Conservation (phyloP, 192 early-diverging fungal species). For the Geranomyces michiganensis region DNA sequence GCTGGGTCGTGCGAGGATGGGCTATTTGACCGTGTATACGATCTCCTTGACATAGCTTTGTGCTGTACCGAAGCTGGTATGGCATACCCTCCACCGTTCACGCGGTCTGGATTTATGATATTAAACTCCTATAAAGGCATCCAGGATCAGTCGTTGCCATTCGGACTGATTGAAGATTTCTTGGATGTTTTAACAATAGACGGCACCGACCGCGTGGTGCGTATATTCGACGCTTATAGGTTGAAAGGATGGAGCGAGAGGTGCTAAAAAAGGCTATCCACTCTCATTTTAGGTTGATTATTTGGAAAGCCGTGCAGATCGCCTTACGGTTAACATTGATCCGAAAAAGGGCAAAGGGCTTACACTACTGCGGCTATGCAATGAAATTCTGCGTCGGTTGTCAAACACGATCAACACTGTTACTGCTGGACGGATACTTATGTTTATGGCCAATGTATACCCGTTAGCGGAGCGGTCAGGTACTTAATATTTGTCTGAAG, state of each 20-base stretch:
- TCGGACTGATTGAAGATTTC: slow-evolving; percentile 70
- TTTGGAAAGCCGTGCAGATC: slow-evolving; percentile 58
- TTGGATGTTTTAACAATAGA: slow-evolving; percentile 66
- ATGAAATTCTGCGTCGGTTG: slow-evolving; percentile 85
- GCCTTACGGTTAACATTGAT: slow-evolving; percentile 64
- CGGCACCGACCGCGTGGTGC: slow-evolving; percentile 51
- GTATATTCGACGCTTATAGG: too few relatives aligned
- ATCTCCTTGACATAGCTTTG: slow-evolving; percentile 23
- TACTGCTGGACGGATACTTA: slow-evolving; percentile 84
- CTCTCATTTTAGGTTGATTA: slow-evolving; percentile 47
- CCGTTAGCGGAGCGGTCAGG: slow-evolving; percentile 86
- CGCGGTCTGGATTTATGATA: not conserved
- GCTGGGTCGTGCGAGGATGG: not conserved
- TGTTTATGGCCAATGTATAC: slow-evolving; percentile 84
- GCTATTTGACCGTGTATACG: slow-evolving; percentile 17
- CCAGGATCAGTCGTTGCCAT: slow-evolving; percentile 51
- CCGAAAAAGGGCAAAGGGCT: slow-evolving; percentile 83
- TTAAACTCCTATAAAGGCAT: slow-evolving; percentile 4
- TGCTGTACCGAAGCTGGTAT: slow-evolving; percentile 23
- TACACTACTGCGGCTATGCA: slow-evolving; percentile 81
- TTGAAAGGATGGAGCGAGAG: too few relatives aligned
- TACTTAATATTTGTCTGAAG: not conserved
- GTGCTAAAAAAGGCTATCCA: too few relatives aligned
- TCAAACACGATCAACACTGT: slow-evolving; percentile 80
- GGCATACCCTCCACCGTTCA: not conserved